phyloP scores from a whole-genome alignment of 768 basidiomycete species.

The Paxillus involutus region DNA sequence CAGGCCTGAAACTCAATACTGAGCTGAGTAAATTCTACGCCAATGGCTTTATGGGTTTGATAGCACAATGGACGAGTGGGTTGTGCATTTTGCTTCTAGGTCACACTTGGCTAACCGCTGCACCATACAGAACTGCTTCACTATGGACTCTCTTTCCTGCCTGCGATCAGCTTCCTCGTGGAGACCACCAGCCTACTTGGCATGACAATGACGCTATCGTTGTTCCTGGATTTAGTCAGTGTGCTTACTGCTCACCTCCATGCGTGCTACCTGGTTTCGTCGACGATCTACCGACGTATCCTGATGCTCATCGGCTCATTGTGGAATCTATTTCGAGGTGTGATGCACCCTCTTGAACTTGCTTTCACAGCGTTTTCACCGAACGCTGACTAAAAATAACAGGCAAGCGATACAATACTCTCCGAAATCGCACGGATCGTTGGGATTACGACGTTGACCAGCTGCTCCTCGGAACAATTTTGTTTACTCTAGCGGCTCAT shows the following conservation, averaged over 20 bases:
- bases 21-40: slow-evolving; percentile 87
- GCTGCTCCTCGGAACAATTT: slow-evolving; percentile 88
- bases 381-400: not conserved
- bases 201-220: slow-evolving; percentile 65
- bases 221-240: slow-evolving; percentile 64
- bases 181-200: slow-evolving; percentile 43
- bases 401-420: slow-evolving; percentile 89
- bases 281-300: slow-evolving; percentile 60
- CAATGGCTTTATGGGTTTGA: slow-evolving; percentile 63
- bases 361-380: not conserved
- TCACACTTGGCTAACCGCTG: slow-evolving; percentile 8
- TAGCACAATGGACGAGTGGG: slow-evolving; percentile 74
- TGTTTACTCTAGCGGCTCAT: slow-evolving; percentile 81
- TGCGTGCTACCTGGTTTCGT: slow-evolving; percentile 63
- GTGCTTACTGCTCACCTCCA: slow-evolving; percentile 73
- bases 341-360: slow-evolving; percentile 8
- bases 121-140: slow-evolving; percentile 19
- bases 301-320: slow-evolving; percentile 61
- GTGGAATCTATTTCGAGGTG: slow-evolving; percentile 91
- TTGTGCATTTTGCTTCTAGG: slow-evolving; percentile 6
- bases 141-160: slow-evolving; percentile 17
- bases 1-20: slow-evolving; percentile 92
- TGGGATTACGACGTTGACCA: slow-evolving; percentile 94
- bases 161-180: slow-evolving; percentile 28
- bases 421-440: slow-evolving; percentile 85